Conservation (phyloP, 805 yeast species). For the Kodamaea sagamina region DNA sequence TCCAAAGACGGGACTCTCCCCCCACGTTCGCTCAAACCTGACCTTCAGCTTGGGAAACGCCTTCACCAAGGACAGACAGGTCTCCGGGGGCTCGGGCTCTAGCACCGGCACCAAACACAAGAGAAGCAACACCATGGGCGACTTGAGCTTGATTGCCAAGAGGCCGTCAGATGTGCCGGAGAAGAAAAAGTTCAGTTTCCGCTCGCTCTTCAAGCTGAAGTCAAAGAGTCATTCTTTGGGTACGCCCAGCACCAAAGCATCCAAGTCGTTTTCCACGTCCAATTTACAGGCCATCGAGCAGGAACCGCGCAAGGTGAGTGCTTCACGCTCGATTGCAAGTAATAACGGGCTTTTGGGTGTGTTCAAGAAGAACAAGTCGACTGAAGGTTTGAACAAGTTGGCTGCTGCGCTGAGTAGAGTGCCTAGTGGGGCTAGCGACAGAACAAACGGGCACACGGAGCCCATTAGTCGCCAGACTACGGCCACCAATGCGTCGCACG, state of each 20-base stretch:
- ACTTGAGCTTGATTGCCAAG: slow-evolving; percentile 10
- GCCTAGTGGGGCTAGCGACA: background rate
- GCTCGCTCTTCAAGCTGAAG: slow-evolving; percentile 39
- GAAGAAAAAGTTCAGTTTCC: slow-evolving; percentile 40
- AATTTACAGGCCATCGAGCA: slow-evolving; percentile 20
- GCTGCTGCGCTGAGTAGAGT: background rate
- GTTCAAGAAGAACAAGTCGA: slow-evolving; percentile 23
- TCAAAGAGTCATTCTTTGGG: slow-evolving; percentile 32
- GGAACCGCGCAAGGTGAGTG: slow-evolving; percentile 4
- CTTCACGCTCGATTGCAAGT: slow-evolving; percentile 5
- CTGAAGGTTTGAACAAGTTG: slow-evolving; percentile 2
- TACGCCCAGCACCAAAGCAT: slow-evolving; percentile 11
- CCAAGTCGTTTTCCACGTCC: slow-evolving; percentile 36
- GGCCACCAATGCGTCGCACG: slow-evolving; percentile 2
- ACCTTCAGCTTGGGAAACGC: slow-evolving; percentile 6
- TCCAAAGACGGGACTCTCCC: background rate
- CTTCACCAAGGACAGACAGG: background rate
- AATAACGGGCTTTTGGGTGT: slow-evolving; percentile 18
- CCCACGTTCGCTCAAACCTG: slow-evolving; percentile 7
- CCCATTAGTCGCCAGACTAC: slow-evolving; percentile 3
- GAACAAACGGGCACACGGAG: background rate
- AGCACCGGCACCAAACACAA: slow-evolving; percentile 6
- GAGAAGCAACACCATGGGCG: slow-evolving; percentile 17
- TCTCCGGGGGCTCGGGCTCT: slow-evolving; percentile 1
- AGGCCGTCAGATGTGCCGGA: slow-evolving; percentile 14